phyloP scores from a whole-genome alignment of 805 yeast genomes.

The baker's yeast (Saccharomyces cerevisiae) region DNA sequence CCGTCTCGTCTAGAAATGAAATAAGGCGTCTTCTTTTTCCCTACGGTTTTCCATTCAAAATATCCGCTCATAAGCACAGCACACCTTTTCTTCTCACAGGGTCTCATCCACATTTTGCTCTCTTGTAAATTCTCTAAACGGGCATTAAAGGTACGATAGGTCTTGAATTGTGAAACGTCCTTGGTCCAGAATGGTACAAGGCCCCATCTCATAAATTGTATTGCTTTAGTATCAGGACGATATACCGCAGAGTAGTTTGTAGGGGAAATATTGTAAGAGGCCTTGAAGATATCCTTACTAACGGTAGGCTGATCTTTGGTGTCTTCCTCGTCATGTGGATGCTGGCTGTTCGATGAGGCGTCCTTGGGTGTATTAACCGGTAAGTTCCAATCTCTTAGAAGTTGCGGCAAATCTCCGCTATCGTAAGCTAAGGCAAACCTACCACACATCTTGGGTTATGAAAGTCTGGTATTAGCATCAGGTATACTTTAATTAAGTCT shows the following conservation, averaged over 20 bases:
- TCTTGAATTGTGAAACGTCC: conserved; percentile 27
- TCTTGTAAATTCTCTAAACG: conserved; percentile 50
- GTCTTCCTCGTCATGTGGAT: conserved; percentile 8
- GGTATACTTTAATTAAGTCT: neutral
- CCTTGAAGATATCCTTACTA: neutral
- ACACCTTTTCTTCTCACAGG: conserved; percentile 48
- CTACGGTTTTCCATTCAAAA: conserved; percentile 60
- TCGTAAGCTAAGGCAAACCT: conserved; percentile 41
- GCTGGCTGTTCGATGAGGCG: conserved; percentile 6
- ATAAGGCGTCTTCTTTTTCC: conserved; percentile 49
- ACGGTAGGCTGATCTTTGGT: neutral
- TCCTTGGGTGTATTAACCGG: neutral
- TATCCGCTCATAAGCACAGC: conserved; percentile 76
- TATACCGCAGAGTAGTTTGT: conserved; percentile 42
- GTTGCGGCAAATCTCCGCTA: conserved; percentile 16
- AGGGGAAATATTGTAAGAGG: conserved; percentile 51
- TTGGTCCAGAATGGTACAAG: conserved; percentile 62
- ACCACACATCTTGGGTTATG: conserved; percentile 45
- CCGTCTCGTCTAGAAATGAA: conserved; percentile 48
- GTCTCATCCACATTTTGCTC: conserved; percentile 50
- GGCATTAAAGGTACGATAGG: conserved; percentile 61
- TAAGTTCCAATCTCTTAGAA: conserved; percentile 4
- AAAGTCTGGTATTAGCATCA: neutral
- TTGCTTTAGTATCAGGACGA: conserved; percentile 9
- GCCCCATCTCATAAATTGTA: conserved; percentile 68